A percentile compares a stretch with the other conserved stretches of the same genome.
phyloP scores from a whole-genome alignment of 768 basidiomycete species.

The Russula vinacea region DNA sequence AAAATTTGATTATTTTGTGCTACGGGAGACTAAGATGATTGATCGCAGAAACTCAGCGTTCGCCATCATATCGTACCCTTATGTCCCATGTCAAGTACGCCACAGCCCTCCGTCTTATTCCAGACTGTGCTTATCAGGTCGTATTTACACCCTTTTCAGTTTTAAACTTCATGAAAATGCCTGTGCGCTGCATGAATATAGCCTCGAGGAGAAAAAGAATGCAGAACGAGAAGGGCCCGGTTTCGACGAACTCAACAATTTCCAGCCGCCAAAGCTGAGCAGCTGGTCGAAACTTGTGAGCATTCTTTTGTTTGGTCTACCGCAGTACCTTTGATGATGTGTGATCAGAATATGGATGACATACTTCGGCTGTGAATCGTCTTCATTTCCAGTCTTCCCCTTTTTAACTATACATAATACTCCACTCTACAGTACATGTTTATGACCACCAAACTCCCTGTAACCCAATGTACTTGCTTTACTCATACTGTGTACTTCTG shows the following conservation, averaged over 20 bases:
- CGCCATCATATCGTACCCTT: conserved; percentile 10
- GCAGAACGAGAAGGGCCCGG: conserved; percentile 11
- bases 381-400: not conserved
- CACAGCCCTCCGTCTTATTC: not conserved
- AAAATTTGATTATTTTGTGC: not conserved
- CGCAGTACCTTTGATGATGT: not conserved
- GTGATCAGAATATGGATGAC: conserved; percentile 7
- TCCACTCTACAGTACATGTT: not conserved
- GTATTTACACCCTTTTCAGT: conserved; percentile 4
- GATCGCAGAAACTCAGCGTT: not conserved
- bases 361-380: conserved; percentile 2
- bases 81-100: conserved; percentile 24
- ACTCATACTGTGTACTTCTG: too few relatives aligned
- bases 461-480: too few relatives aligned
- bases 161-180: conserved; percentile 14
- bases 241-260: conserved; percentile 24
- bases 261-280: conserved; percentile 22
- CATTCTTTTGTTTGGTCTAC: not conserved
- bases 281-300: conserved; percentile 24
- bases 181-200: conserved; percentile 17
- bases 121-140: not conserved
- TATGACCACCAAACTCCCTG: not conserved
- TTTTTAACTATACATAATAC: not conserved
- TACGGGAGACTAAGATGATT: not conserved
- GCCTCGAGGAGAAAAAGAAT: conserved; percentile 14